phyloP scores from a whole-genome alignment of 2,329 filamentous ascomycete genomes.

The Cladorrhinum sp. region DNA sequence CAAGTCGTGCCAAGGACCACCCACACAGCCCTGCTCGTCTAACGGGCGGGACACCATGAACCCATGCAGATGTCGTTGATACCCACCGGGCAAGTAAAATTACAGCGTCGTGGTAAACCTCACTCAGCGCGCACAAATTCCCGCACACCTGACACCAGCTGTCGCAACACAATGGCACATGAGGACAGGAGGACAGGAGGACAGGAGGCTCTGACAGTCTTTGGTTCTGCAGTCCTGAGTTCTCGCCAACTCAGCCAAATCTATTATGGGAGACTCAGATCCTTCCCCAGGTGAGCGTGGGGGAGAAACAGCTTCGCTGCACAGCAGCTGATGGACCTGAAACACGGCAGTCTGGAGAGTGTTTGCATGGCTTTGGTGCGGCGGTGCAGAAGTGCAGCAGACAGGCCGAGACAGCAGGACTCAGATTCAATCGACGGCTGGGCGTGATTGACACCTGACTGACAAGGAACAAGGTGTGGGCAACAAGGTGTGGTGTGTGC shows the following conservation, averaged over 20 bases:
- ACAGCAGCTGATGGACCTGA: constrained; percentile 15
- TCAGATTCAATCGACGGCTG: neutral
- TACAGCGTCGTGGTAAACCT: constrained; percentile 8
- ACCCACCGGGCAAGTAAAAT: constrained; percentile 4
- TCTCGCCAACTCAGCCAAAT: neutral
- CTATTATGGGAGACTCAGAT: neutral
- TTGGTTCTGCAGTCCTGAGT: neutral
- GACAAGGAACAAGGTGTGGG: constrained; percentile 4
- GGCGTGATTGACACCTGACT: neutral
- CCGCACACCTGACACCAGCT: constrained; percentile 5
- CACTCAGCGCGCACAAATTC: constrained; percentile 4
- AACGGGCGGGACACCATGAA: neutral
- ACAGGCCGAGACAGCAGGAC: neutral
- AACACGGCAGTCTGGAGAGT: constrained; percentile 18
- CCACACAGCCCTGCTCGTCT: neutral
- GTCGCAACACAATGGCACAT: neutral
- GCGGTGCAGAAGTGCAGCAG: constrained; percentile 10
- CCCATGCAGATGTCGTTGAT: constrained; percentile 1
- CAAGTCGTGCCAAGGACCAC: neutral
- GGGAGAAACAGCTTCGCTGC: constrained; percentile 7
- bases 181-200: neutral
- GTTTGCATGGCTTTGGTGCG: constrained; percentile 13
- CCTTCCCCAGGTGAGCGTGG: neutral
- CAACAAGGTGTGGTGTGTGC: neutral
- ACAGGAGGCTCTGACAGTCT: neutral